A percentile compares a stretch with the other conserved stretches of the same genome.
These are phyloP conservation scores for Saccharomycopsis hybrid DNA, from an alignment of 1,139 yeast species.

Conservation along the genomic window DNA sequence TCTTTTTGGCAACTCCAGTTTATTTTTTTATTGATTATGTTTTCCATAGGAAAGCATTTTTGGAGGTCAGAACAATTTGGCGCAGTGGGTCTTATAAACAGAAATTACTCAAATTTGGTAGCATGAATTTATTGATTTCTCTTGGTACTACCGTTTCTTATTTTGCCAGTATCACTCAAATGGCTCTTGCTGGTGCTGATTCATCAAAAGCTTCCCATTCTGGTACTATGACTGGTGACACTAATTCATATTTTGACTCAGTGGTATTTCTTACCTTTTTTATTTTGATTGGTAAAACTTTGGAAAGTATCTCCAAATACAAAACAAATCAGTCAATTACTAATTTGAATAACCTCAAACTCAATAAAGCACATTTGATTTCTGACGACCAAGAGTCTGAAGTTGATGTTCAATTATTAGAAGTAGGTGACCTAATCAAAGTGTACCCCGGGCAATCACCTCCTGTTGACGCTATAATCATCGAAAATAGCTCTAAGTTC, in stretches of 20 bases:
- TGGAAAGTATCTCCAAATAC: slow-evolving; percentile 60
- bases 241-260: slow-evolving; percentile 69
- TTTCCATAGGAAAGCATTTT: slow-evolving; percentile 60
- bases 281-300: slow-evolving; percentile 58
- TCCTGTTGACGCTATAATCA: slow-evolving; percentile 60
- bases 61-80: slow-evolving; percentile 56
- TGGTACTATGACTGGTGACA: slow-evolving; percentile 35
- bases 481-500: slow-evolving; percentile 61
- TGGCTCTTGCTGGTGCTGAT: slow-evolving; percentile 43
- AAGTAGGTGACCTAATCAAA: slow-evolving; percentile 54
- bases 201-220: too few species aligned
- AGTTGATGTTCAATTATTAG: slow-evolving; percentile 48
- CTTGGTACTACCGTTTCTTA: slow-evolving; percentile 70
- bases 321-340: slow-evolving; percentile 65
- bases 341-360: slow-evolving; percentile 45
- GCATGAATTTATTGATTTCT: slow-evolving; percentile 68
- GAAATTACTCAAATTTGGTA: slow-evolving; percentile 62
- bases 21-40: slow-evolving; percentile 70
- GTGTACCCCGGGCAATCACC: slow-evolving; percentile 66
- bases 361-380: slow-evolving; percentile 44
- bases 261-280: slow-evolving; percentile 72
- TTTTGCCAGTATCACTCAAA: slow-evolving; percentile 55
- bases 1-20: slow-evolving; percentile 63
- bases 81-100: slow-evolving; percentile 48
- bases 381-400: slow-evolving; percentile 31